Conservation (phyloP, 1,139 yeast species). For the Lodderomyces metapsilosis region DNA sequence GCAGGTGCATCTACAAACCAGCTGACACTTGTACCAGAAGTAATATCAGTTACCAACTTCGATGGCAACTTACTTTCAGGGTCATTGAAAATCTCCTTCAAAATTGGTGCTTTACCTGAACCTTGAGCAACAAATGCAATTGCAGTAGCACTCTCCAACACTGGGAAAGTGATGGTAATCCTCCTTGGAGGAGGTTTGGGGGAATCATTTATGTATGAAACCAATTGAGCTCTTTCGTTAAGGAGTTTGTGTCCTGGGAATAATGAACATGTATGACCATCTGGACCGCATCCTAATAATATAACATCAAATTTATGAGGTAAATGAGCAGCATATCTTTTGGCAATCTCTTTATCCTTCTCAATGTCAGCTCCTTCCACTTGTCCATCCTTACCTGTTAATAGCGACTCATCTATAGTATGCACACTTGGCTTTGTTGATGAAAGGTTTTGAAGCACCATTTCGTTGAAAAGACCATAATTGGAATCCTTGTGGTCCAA, state of each 20-base stretch:
- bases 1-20: constrained; percentile 88
- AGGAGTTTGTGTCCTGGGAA: constrained; percentile 60
- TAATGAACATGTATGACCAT: constrained; percentile 77
- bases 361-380: constrained; percentile 32
- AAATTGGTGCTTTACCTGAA: constrained; percentile 71
- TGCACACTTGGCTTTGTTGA: constrained; percentile 41
- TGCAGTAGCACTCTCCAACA: constrained; percentile 50
- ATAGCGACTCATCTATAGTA: constrained; percentile 49
- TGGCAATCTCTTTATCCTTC: constrained; percentile 50
- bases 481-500: constrained; percentile 66
- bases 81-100: constrained; percentile 68
- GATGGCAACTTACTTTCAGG: constrained; percentile 58
- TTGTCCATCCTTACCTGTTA: constrained; percentile 48
- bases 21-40: constrained; percentile 46
- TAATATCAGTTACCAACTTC: constrained; percentile 61
- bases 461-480: constrained; percentile 59
- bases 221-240: constrained; percentile 34
- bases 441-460: constrained; percentile 50
- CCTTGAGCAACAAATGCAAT: constrained; percentile 91
- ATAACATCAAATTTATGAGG: constrained; percentile 56
- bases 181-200: constrained; percentile 82
- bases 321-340: constrained; percentile 34
- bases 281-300: constrained; percentile 76
- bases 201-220: constrained; percentile 54
- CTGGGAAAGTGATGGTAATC: constrained; percentile 69